These are phyloP conservation scores for Arthrobotrys conoides DNA, from an alignment of 2,329 filamentous ascomycete genomes.

Conservation along the genomic window DNA sequence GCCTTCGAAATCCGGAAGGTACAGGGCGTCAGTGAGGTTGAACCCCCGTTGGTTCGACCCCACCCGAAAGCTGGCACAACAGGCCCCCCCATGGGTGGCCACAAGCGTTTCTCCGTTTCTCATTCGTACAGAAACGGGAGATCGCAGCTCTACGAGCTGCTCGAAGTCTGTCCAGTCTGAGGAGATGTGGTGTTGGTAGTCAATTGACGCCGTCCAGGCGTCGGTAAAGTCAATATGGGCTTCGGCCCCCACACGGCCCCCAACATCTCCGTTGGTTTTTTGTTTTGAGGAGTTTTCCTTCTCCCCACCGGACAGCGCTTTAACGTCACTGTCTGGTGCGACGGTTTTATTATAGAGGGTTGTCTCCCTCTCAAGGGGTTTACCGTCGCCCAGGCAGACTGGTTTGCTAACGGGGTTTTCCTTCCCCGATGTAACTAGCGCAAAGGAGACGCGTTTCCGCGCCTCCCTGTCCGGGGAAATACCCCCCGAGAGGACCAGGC, in stretches of 20 bases:
- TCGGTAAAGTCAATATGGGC: conserved; percentile 25
- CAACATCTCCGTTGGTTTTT: conserved; percentile 10
- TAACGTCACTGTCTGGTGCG: conserved; percentile 32
- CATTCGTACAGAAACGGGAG: conserved; percentile 13
- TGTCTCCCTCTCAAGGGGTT: conserved; percentile 20
- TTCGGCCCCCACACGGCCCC: neutral
- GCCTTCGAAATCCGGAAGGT: conserved; percentile 42
- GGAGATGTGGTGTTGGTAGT: conserved; percentile 40
- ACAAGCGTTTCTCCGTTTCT: conserved; percentile 35
- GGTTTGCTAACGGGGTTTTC: conserved; percentile 35
- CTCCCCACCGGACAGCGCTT: conserved; percentile 19
- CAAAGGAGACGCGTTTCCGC: conserved; percentile 18
- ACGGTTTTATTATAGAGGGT: conserved; percentile 18
- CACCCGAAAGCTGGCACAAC: conserved; percentile 12
- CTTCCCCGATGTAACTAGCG: conserved; percentile 2
- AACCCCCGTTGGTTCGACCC: neutral
- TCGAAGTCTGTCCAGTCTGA: conserved; percentile 38
- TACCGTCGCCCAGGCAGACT: conserved; percentile 14
- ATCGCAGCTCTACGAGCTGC: conserved; percentile 23
- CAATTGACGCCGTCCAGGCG: conserved; percentile 39
- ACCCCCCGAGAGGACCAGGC: neutral
- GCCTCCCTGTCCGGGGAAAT: neutral
- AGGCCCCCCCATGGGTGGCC: conserved; percentile 16
- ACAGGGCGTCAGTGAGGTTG: conserved; percentile 12
- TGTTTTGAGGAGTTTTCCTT: conserved; percentile 31